Conservation (phyloP, 768 basidiomycete genomes). For the Amanita brunnescens region DNA sequence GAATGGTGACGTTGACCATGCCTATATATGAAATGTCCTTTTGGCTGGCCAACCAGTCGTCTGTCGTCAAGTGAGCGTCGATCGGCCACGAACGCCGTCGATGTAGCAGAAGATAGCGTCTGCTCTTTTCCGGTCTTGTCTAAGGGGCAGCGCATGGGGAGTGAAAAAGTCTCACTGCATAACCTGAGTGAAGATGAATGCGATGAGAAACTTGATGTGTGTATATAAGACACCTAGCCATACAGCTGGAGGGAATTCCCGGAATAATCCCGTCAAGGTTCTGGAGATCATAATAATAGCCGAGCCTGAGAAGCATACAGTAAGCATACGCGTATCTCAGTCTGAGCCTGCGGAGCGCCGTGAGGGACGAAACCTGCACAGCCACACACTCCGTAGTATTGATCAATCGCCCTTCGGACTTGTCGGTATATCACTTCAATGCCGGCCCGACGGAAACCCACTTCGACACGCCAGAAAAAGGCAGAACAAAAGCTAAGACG, state of each 20-base stretch:
- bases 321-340: no score
- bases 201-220: constrained; percentile 32
- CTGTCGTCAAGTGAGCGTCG: constrained; percentile 17
- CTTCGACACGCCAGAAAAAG: constrained; percentile 61
- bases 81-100: background rate
- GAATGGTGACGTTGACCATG: constrained; percentile 59
- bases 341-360: no score
- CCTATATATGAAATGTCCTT: constrained; percentile 48
- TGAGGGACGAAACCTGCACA: background rate
- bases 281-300: no score
- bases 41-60: constrained; percentile 28
- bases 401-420: no score
- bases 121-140: background rate
- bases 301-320: background rate
- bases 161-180: background rate
- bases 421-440: constrained; percentile 15
- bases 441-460: constrained; percentile 42
- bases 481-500: constrained; percentile 70
- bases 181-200: background rate
- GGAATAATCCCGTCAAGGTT: background rate
- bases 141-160: background rate
- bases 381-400: background rate
- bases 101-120: background rate
- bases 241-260: constrained; percentile 22
- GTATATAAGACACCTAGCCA: constrained; percentile 29